phyloP scores from a whole-genome alignment of 2,329 filamentous ascomycete species.

The Ophiocordyceps sinensis region DNA sequence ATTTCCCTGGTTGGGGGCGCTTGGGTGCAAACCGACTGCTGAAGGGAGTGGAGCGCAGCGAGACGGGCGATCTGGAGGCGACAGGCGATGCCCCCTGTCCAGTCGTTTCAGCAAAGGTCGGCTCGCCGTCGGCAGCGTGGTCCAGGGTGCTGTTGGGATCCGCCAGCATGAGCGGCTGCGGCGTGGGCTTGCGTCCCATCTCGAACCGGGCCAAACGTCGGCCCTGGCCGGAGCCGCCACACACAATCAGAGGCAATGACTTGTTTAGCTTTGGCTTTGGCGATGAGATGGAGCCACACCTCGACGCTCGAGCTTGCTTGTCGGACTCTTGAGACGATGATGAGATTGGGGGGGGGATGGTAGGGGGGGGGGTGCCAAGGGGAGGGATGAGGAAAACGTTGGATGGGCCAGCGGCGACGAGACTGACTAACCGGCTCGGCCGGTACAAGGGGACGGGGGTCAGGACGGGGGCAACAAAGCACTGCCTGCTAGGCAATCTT shows the following conservation, averaged over 20 bases:
- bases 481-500: not conserved
- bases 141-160: constrained; percentile 20
- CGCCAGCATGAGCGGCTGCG: constrained; percentile 41
- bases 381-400: not conserved
- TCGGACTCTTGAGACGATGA: not conserved
- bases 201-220: constrained; percentile 3
- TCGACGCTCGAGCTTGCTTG: not conserved
- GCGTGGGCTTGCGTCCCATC: constrained; percentile 45
- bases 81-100: constrained; percentile 14
- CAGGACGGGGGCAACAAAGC: not conserved
- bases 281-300: not conserved
- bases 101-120: constrained; percentile 15
- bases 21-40: constrained; percentile 24
- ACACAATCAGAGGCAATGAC: not conserved
- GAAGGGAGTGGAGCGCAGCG: constrained; percentile 31
- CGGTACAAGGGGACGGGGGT: not conserved
- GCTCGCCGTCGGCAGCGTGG: constrained; percentile 11
- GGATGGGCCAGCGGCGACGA: not conserved
- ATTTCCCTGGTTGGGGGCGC: constrained; percentile 9
- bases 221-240: not conserved
- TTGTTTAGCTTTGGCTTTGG: not conserved
- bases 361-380: not conserved
- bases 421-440: not conserved
- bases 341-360: too few relatives aligned
- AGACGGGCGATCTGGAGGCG: constrained; percentile 24